Conservation (phyloP, 2,329 filamentous ascomycete genomes). For the Aspergillus novofumigatus region DNA sequence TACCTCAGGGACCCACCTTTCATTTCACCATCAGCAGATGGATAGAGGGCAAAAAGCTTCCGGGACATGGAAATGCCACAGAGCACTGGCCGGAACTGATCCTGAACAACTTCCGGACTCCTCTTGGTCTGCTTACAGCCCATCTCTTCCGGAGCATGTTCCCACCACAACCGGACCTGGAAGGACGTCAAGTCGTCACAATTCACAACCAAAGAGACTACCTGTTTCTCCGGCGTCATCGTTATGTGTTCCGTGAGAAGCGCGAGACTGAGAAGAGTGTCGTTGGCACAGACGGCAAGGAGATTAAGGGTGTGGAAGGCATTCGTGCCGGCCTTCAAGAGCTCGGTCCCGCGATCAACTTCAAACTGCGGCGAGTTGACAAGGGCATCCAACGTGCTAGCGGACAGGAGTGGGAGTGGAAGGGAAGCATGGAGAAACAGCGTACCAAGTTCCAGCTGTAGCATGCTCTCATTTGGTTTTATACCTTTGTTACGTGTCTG, state of each 20-base stretch:
- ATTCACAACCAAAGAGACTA: slow-evolving; percentile 95
- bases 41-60: slow-evolving; percentile 80
- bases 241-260: slow-evolving; percentile 92
- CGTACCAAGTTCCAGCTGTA: slow-evolving; percentile 89
- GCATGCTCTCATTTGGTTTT: slow-evolving; percentile 2
- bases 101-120: slow-evolving; percentile 92
- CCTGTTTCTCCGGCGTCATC: slow-evolving; percentile 85
- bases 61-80: slow-evolving; percentile 85
- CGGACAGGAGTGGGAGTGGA: slow-evolving; percentile 94
- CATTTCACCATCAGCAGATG: slow-evolving; percentile 90
- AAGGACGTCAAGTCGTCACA: slow-evolving; percentile 84
- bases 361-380: slow-evolving; percentile 88
- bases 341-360: slow-evolving; percentile 73
- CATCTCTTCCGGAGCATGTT: slow-evolving; percentile 77
- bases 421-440: slow-evolving; percentile 89
- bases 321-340: slow-evolving; percentile 88
- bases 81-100: slow-evolving; percentile 86
- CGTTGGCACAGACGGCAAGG: slow-evolving; percentile 73
- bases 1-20: slow-evolving; percentile 83
- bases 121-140: slow-evolving; percentile 81
- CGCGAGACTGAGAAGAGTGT: slow-evolving; percentile 81
- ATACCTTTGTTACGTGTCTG: slow-evolving; percentile 10
- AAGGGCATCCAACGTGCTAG: slow-evolving; percentile 75
- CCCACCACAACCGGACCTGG: slow-evolving; percentile 75
- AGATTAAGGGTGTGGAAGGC: slow-evolving; percentile 77